Conservation (phyloP, 768 basidiomycete genomes). For the Pleurotus citrinopileatus region DNA sequence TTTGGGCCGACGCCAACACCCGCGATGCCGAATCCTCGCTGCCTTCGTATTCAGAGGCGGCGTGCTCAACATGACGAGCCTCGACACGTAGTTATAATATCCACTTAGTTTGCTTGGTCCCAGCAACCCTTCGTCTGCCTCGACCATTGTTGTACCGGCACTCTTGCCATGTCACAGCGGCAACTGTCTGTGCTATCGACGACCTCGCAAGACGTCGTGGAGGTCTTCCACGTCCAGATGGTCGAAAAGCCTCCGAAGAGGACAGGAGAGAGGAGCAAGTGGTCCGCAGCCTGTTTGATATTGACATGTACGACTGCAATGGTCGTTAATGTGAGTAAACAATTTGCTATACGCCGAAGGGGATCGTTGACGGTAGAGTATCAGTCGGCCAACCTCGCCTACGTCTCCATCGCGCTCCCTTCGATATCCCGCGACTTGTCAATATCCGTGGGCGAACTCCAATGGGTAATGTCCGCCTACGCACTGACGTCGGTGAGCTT, state of each 20-base stretch:
- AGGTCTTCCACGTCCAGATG: slow-evolving; percentile 5
- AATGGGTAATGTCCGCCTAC: slow-evolving; percentile 68
- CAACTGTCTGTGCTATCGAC: slow-evolving; percentile 1
- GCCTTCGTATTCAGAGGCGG: no score
- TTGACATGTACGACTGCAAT: slow-evolving; percentile 5
- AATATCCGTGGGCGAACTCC: slow-evolving; percentile 49
- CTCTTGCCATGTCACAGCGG: not conserved
- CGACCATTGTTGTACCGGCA: not conserved
- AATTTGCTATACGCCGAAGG: not conserved
- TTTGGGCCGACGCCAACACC: no score
- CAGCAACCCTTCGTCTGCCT: not conserved
- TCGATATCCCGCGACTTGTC: slow-evolving; percentile 47
- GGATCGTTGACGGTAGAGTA: not conserved
- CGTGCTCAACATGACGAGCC: no score
- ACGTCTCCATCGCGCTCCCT: slow-evolving; percentile 48
- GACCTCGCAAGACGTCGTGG: not conserved
- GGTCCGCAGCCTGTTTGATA: slow-evolving; percentile 2
- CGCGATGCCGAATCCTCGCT: no score
- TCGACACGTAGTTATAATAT: not conserved
- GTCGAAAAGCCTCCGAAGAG: not conserved
- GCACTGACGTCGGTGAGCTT: slow-evolving; percentile 56
- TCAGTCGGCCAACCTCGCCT: slow-evolving; percentile 9
- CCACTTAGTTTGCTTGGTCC: not conserved
- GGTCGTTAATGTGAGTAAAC: slow-evolving; percentile 3
- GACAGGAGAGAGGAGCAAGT: not conserved